Conservation (phyloP, 208 protist species). For the Leishmania martiniquensis region DNA sequence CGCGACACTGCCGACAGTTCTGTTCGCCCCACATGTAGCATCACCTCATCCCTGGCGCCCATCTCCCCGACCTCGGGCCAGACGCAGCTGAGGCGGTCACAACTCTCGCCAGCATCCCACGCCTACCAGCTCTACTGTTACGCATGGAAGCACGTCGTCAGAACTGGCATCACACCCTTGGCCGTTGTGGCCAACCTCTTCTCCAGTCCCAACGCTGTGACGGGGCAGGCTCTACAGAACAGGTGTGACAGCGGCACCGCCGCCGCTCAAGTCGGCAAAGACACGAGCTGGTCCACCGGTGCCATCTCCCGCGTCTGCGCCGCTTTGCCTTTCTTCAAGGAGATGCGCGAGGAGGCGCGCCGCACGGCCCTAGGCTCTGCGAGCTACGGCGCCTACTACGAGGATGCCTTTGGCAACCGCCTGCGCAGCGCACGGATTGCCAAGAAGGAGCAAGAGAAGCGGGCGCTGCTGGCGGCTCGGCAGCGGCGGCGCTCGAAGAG, state of each 20-base stretch:
- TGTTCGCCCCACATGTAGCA: not conserved
- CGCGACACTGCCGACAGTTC: not conserved
- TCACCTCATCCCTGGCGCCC: not conserved
- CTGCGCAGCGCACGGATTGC: constrained; percentile 80
- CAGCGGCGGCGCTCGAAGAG: constrained; percentile 42
- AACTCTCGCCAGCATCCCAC: constrained; percentile 8
- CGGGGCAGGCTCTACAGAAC: not conserved
- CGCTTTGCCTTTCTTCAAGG: constrained; percentile 44
- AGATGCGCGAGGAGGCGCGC: constrained; percentile 44
- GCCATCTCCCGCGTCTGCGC: constrained; percentile 28
- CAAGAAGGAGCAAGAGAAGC: constrained; percentile 56
- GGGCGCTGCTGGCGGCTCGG: constrained; percentile 34
- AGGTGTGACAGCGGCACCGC: not conserved
- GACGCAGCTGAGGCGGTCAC: not conserved
- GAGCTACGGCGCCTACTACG: constrained; percentile 34
- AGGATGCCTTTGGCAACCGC: constrained; percentile 72
- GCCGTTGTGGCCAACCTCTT: constrained; percentile 23
- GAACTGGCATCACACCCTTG: constrained; percentile 21
- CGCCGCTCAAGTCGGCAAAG: not conserved
- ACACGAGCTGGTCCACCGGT: constrained; percentile 8
- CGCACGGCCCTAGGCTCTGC: constrained; percentile 40
- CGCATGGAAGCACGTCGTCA: constrained; percentile 32
- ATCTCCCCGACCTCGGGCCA: not conserved
- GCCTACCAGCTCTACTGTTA: constrained; percentile 40
- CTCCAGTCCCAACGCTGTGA: not conserved